Evolutionary conservation across 257 asterid species (phyloP).

Genomic region (Forsythia suspensa): DNA sequence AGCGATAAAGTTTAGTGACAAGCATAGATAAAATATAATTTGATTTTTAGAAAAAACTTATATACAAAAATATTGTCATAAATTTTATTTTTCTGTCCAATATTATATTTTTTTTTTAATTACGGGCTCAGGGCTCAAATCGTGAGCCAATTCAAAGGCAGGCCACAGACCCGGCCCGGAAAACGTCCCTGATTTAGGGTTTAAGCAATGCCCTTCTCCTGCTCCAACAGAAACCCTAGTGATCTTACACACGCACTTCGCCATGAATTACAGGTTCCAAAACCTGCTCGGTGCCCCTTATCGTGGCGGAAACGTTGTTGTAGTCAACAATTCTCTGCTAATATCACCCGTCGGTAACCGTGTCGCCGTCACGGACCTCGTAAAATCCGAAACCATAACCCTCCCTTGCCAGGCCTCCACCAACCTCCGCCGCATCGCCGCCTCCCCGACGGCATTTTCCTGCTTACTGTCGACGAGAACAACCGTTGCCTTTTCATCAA

Average conservation of each 20-base stretch:
- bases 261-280: constrained; percentile 83
- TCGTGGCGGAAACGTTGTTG: constrained; percentile 81
- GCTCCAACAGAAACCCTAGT: constrained; percentile 7
- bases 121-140: background rate
- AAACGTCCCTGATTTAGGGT: constrained; percentile 27
- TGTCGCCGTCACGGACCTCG: constrained; percentile 80
- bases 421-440: constrained; percentile 74
- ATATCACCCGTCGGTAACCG: constrained; percentile 92
- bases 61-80: no score
- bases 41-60: no score
- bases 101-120: no score
- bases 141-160: background rate
- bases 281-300: constrained; percentile 96
- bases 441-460: constrained; percentile 85
- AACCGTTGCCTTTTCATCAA: constrained; percentile 85
- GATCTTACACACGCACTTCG: constrained; percentile 5
- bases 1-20: no score
- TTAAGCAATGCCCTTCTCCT: constrained; percentile 16
- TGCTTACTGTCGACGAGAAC: constrained; percentile 84
- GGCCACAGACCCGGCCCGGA: background rate
- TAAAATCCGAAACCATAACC: constrained; percentile 73
- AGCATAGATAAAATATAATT: no score
- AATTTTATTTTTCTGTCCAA: no score
- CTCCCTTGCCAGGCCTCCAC: constrained; percentile 87
- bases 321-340: constrained; percentile 54